phyloP scores from a whole-genome alignment of 371 early-diverging fungal species.

The Sporodiniella umbellata region DNA sequence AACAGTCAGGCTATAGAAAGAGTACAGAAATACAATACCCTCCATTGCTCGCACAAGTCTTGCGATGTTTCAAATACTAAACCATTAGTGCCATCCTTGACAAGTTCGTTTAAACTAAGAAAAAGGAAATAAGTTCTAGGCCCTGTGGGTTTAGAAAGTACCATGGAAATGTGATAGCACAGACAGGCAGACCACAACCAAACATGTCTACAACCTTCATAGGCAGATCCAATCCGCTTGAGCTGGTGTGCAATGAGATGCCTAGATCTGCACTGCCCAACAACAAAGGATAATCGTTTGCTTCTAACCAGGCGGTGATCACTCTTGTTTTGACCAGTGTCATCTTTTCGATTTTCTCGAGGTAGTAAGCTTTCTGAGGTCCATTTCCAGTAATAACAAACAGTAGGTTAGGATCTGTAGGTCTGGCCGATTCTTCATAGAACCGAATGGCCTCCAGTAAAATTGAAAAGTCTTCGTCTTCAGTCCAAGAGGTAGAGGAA shows the following conservation, averaged over 20 bases:
- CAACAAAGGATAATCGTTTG: slow-evolving; percentile 82
- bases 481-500: slow-evolving; percentile 94
- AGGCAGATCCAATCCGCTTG: slow-evolving; percentile 93
- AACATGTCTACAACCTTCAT: slow-evolving; percentile 99
- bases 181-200: slow-evolving; percentile 92
- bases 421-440: slow-evolving; percentile 44
- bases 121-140: neutral
- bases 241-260: slow-evolving; percentile 86
- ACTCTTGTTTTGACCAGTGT: slow-evolving; percentile 57
- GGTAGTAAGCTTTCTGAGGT: slow-evolving; percentile 71
- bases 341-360: slow-evolving; percentile 55
- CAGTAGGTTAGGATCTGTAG: slow-evolving; percentile 56
- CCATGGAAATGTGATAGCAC: slow-evolving; percentile 75
- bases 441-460: slow-evolving; percentile 68
- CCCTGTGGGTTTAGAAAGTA: slow-evolving; percentile 18
- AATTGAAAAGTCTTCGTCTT: slow-evolving; percentile 91
- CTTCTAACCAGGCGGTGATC: slow-evolving; percentile 78
- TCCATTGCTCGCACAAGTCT: slow-evolving; percentile 61
- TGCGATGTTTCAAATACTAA: slow-evolving; percentile 66
- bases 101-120: slow-evolving; percentile 76
- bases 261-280: slow-evolving; percentile 91
- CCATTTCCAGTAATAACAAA: slow-evolving; percentile 95
- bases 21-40: too few species aligned
- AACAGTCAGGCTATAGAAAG: too few species aligned
- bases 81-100: slow-evolving; percentile 74